A percentile compares a stretch with the other conserved stretches of the same genome.
phyloP scores from a whole-genome alignment of 306 rosid genomes.

The Dryas drummondii region DNA sequence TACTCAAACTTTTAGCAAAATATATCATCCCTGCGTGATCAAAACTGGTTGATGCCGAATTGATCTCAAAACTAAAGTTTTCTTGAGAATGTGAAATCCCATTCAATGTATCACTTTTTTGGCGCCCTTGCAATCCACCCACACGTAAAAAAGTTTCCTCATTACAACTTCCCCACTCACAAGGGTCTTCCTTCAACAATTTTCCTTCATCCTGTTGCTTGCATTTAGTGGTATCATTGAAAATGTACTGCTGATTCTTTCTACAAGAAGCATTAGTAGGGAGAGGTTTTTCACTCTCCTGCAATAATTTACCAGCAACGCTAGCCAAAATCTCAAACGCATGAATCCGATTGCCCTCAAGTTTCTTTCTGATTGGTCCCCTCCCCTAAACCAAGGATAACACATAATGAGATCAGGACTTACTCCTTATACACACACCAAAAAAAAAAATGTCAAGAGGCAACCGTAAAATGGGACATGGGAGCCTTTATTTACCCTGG shows the following conservation, averaged over 20 bases:
- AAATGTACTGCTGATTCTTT: constrained; percentile 23
- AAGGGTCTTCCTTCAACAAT: constrained; percentile 33
- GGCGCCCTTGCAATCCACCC: not conserved
- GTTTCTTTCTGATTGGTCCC: constrained; percentile 51
- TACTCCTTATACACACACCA: constrained; percentile 12
- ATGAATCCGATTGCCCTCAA: constrained; percentile 40
- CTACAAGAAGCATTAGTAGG: constrained; percentile 23
- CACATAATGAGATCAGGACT: constrained; percentile 11
- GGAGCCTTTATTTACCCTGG: constrained; percentile 50
- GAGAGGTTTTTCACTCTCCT: constrained; percentile 37
- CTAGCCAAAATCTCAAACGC: constrained; percentile 75
- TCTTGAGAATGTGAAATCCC: constrained; percentile 23
- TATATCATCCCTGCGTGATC: constrained; percentile 17
- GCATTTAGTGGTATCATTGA: constrained; percentile 20
- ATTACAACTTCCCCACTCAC: constrained; percentile 38
- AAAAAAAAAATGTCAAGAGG: not conserved
- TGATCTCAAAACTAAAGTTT: constrained; percentile 14
- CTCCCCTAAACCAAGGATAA: constrained; percentile 54
- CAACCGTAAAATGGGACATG: constrained; percentile 7
- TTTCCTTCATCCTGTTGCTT: constrained; percentile 26
- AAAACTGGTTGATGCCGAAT: constrained; percentile 24
- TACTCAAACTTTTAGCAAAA: constrained; percentile 17
- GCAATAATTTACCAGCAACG: constrained; percentile 62
- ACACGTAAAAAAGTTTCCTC: constrained; percentile 23
- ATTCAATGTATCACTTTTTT: constrained; percentile 40